A percentile compares a stretch with the other conserved stretches of the same genome.
Evolutionary conservation across 257 asterid species (phyloP).

Genomic region (Fraxinus americana): DNA sequence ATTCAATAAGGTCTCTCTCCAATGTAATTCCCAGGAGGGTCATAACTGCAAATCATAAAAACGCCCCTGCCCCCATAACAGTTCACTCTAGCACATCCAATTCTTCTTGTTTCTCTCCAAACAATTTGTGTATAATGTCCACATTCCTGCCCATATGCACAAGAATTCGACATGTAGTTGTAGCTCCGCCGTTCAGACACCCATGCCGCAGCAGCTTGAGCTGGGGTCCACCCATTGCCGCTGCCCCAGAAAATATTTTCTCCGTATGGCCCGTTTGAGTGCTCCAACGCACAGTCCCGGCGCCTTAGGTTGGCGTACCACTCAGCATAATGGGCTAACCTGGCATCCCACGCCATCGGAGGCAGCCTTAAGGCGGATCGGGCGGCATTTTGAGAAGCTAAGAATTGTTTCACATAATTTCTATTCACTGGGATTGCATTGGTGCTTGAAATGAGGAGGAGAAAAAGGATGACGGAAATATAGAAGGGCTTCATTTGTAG

Average conservation of each 20-base stretch:
- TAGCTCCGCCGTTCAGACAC: slow-evolving; percentile 46
- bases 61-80: slow-evolving; percentile 47
- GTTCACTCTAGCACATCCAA: slow-evolving; percentile 62
- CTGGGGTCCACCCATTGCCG: slow-evolving; percentile 44
- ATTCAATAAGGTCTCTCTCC: slow-evolving; percentile 61
- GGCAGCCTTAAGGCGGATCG: slow-evolving; percentile 37
- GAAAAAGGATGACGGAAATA: slow-evolving; percentile 15
- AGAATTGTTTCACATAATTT: slow-evolving; percentile 30
- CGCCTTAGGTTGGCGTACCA: slow-evolving; percentile 39
- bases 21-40: slow-evolving; percentile 61
- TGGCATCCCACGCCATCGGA: slow-evolving; percentile 45
- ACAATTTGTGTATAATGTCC: slow-evolving; percentile 76
- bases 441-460: slow-evolving; percentile 12
- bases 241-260: slow-evolving; percentile 67
- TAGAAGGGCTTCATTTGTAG: slow-evolving; percentile 12
- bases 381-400: slow-evolving; percentile 43
- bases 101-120: slow-evolving; percentile 45
- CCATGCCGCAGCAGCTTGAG: slow-evolving; percentile 56
- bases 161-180: slow-evolving; percentile 47
- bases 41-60: slow-evolving; percentile 61
- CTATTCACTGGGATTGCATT: slow-evolving; percentile 16
- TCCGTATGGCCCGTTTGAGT: slow-evolving; percentile 59
- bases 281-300: slow-evolving; percentile 47
- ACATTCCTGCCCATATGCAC: slow-evolving; percentile 45
- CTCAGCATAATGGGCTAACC: slow-evolving; percentile 38